phyloP scores from a whole-genome alignment of 2,329 filamentous ascomycete genomes.

The Zasmidium citrigriseum region DNA sequence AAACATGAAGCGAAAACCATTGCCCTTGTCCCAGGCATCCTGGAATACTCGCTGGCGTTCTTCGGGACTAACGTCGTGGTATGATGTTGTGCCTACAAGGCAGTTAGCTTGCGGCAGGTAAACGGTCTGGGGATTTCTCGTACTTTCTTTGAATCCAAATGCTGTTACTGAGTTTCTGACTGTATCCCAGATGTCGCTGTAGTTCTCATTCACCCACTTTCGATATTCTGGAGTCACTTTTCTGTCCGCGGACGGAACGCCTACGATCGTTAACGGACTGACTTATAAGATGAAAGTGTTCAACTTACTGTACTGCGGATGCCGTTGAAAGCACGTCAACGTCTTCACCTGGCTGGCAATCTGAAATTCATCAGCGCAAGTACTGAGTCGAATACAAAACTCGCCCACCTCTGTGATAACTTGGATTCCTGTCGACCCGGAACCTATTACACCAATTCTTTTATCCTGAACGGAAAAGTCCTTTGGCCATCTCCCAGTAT shows the following conservation, averaged over 20 bases:
- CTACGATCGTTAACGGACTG: neutral
- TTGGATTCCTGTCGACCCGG: conserved; percentile 43
- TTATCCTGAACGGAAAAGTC: conserved; percentile 33
- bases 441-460: conserved; percentile 44
- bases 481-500: conserved; percentile 43
- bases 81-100: conserved; percentile 12
- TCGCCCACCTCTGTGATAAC: conserved; percentile 6
- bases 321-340: conserved; percentile 38
- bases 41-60: conserved; percentile 53
- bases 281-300: neutral
- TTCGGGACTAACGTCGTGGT: conserved; percentile 24
- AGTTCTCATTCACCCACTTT: conserved; percentile 35
- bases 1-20: conserved; percentile 59
- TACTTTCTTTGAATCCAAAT: conserved; percentile 37
- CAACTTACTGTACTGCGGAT: conserved; percentile 37
- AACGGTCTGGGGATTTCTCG: neutral
- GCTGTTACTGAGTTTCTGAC: conserved; percentile 33
- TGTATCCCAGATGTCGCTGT: conserved; percentile 35
- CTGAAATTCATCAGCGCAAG: neutral
- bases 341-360: conserved; percentile 31
- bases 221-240: conserved; percentile 32
- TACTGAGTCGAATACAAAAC: neutral
- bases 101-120: neutral
- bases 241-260: conserved; percentile 36
- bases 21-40: conserved; percentile 49